phyloP scores from a whole-genome alignment of 225 moss, liverwort and hornwort species.

The Asterella californica region DNA sequence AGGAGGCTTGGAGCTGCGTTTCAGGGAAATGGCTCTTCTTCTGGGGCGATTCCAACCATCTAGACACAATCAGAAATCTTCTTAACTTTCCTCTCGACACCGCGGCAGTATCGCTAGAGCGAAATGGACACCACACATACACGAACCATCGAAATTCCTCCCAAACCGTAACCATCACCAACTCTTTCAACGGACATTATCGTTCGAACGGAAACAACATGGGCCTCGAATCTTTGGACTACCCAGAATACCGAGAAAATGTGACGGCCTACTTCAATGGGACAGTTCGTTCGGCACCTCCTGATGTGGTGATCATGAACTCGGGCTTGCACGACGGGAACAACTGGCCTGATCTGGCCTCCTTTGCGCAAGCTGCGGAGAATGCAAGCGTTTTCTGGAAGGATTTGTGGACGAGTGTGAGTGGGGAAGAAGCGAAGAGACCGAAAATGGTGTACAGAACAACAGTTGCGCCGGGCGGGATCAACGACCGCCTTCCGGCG shows the following conservation, averaged over 20 bases:
- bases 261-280: conserved; percentile 25
- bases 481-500: conserved; percentile 3
- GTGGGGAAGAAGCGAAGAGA: conserved; percentile 8
- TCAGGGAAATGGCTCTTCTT: conserved; percentile 30
- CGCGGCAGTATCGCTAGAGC: background rate
- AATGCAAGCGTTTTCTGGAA: conserved; percentile 37
- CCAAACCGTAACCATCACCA: conserved; percentile 24
- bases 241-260: conserved; percentile 22
- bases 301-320: conserved; percentile 47
- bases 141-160: conserved; percentile 11
- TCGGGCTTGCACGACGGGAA: conserved; percentile 52
- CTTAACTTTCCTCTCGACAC: conserved; percentile 24
- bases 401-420: conserved; percentile 20
- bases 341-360: conserved; percentile 13
- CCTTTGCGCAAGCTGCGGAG: conserved; percentile 10
- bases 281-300: conserved; percentile 2
- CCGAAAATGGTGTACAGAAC: conserved; percentile 40
- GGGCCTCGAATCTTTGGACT: conserved; percentile 27
- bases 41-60: conserved; percentile 37
- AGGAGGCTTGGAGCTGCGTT: conserved; percentile 38
- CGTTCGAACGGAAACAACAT: background rate
- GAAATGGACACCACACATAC: background rate
- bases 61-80: conserved; percentile 31
- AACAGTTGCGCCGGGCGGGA: conserved; percentile 25
- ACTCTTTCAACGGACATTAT: conserved; percentile 26